These are phyloP conservation scores for Ustilago hordei DNA, from an alignment of 1,284 basidiomycete genomes.

Conservation along the genomic window DNA sequence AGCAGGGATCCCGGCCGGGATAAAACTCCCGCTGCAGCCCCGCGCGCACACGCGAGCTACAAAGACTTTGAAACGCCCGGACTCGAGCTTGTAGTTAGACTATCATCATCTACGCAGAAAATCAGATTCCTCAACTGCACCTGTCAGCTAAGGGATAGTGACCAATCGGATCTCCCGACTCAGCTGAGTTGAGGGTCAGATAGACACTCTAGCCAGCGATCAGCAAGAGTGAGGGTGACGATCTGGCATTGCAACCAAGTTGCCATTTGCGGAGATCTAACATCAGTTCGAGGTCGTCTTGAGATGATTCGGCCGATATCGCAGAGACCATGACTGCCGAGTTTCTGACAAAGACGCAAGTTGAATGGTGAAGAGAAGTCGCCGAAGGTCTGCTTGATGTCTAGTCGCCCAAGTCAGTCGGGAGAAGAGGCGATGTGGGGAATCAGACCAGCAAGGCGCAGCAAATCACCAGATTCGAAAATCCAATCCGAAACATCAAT, in stretches of 20 bases:
- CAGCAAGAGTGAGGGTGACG: slow-evolving; percentile 1
- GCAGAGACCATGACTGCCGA: background rate
- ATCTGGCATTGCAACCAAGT: background rate
- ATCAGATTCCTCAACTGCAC: too few species aligned
- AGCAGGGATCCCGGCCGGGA: too few species aligned
- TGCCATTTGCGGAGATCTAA: background rate
- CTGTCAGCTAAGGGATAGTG: too few species aligned
- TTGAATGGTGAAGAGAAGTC: background rate
- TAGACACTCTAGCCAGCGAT: background rate
- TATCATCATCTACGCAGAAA: too few species aligned
- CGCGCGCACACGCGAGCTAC: too few species aligned
- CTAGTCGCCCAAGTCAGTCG: background rate
- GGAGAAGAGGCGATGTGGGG: background rate
- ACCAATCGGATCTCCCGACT: background rate
- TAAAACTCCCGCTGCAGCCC: too few species aligned
- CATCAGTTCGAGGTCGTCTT: background rate
- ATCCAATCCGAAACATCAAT: too few species aligned
- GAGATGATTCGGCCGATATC: background rate
- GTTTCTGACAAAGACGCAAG: background rate
- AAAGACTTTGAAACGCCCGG: too few species aligned
- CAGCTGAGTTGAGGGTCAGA: background rate
- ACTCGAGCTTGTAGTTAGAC: too few species aligned
- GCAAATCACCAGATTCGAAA: background rate
- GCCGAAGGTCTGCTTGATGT: background rate
- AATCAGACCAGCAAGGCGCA: background rate